A percentile compares a stretch with the other conserved stretches of the same genome.
Conservation (phyloP, 306 rosid species). For the Sicyos baderoa region DNA sequence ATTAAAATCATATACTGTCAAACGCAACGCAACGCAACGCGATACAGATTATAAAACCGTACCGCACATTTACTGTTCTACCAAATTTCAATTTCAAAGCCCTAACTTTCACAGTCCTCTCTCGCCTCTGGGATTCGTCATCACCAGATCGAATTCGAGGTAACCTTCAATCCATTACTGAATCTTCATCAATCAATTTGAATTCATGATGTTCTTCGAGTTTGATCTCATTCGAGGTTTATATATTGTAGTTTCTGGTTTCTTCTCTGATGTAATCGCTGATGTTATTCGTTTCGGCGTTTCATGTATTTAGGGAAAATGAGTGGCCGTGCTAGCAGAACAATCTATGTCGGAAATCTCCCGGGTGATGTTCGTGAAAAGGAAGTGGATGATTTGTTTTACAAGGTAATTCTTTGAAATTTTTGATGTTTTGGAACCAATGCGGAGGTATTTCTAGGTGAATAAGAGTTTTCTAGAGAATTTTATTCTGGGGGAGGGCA, state of each 20-base stretch:
- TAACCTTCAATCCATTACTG: constrained; percentile 15
- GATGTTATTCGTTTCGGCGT: not conserved
- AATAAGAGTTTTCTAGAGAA: not conserved
- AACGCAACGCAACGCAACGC: no score
- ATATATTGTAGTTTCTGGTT: not conserved
- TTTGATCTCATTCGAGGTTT: not conserved
- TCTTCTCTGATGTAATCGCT: not conserved
- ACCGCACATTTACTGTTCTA: not conserved
- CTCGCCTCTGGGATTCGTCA: constrained; percentile 23
- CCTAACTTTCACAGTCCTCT: constrained; percentile 24
- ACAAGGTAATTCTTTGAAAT: constrained; percentile 44
- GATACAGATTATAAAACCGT: not conserved
- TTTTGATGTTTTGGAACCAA: not conserved
- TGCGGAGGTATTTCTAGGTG: not conserved
- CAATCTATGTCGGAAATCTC: constrained; percentile 89
- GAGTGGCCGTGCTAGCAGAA: constrained; percentile 88
- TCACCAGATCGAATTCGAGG: constrained; percentile 29
- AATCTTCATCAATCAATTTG: not conserved
- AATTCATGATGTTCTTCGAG: not conserved
- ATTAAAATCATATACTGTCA: not conserved
- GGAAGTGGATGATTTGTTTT: constrained; percentile 90
- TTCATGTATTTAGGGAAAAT: constrained; percentile 35
- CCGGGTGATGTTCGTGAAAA: constrained; percentile 99
- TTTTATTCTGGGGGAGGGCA: not conserved
- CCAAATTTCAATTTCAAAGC: constrained; percentile 23